Base-by-base conservation (phyloP, 352 stramenopile species). In the Peronospora destructor region DNA sequence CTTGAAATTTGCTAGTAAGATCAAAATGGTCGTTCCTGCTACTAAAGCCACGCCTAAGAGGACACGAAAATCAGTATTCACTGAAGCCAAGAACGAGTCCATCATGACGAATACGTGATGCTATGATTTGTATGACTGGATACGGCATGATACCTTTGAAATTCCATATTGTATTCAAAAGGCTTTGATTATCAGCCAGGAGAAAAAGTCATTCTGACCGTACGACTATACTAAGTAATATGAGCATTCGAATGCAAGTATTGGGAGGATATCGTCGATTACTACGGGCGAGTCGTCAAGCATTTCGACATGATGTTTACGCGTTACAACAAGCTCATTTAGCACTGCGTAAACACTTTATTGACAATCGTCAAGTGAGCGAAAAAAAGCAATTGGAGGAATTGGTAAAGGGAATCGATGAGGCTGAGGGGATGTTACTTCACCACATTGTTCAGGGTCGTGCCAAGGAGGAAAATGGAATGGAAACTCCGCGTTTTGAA, bases 361-460 rank as follows among this genome's bases (percentile, higher is more conserved):
- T 56, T 25, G 59, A 53, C 21, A 93, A 90, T 62, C 53, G 68
- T 33, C 64, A 78, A 1, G 78, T 87, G 49, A 61, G 45, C 2
- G 80, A 90, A 49, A 36, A 50, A n/a, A 63, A 71, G 37, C 64
- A 71, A 28, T 36, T 91, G 3, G 32, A 68, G 1, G 80, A 82
- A 34, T 34, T 93, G 48, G 35, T 93, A 47, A 80, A 84, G 56
- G 63, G 74, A 55, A 84, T 93, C 45, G 72, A 85, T 49, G 83
- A 93, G 36, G 80, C 78, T 54, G 83, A 93, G 59, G 45, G 57
- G 35, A 91, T 93, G 80, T 59, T 93, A 47, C 73, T 87, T n/a
- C 74, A 90, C 60, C 67, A 93, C 61, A 91, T 93, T 43, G 83
- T 93, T 9, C 83, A 93, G 48, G 83, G 73, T 14, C 64, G 71